Evolutionary conservation across 2,329 filamentous ascomycete species (phyloP), one percentile per base, ranked within the genome.

Genomic region (Aspergillus novofumigatus): DNA sequence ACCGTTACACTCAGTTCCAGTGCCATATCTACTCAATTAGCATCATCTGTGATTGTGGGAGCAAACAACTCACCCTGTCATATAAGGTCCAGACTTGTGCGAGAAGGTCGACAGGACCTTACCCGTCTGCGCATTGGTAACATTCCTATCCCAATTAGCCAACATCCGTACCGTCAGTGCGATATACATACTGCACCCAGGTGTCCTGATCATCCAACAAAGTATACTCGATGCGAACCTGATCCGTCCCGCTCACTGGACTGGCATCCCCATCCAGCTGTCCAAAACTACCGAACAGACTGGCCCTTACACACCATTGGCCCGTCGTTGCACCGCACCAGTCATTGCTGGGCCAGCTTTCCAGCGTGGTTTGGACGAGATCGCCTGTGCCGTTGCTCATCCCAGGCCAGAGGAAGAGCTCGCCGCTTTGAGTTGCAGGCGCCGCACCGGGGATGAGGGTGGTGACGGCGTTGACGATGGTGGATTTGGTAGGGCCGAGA

Each of bases 331-430:
- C 76, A 42, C 75, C 75, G 57, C 76, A 78, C 75, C 75, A 78
- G 14, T 62, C 61, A 59, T 78, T 78, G 44, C 67, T 66, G 7
- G 70, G 59, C 76, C 74, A 78, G 21, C 68, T 71, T 59, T 79
- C 75, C 4, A 78, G 65, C 0, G 75, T 78, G 0, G 75, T 74
- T 57, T 78, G 75, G 49, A 78, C 63, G 17, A 78, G 65, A 51
- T 78, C 72, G 1, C 76, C 75, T 3, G 76, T 79, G 42, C 76
- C 75, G 59, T 78, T 79, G 53, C 72, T 75, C 73, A 78, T 78
- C 4, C 76, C 76, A 6, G 75, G 77, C 75, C 74, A 78, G 38
- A 78, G 68, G 63, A 76, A 77, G 0, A 78, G 68, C 32, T 66
- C 65, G 3, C 75, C 75, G 28, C 67, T 71, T 51, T 77, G 75